Conservation (phyloP, 1,139 yeast species). For the Suhomyces bolitotheri region DNA sequence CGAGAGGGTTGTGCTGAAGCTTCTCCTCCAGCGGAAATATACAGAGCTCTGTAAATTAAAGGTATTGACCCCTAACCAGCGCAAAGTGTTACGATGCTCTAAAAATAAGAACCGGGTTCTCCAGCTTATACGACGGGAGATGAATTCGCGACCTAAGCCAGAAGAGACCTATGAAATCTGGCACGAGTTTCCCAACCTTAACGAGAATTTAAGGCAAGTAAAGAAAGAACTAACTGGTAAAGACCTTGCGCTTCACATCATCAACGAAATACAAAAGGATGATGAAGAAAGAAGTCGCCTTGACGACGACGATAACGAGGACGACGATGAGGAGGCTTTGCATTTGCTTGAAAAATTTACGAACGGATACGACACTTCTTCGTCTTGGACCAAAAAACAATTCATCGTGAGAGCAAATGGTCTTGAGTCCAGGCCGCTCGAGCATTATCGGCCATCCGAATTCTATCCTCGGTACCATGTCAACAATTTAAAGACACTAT, state of each 20-base stretch:
- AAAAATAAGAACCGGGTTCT: conserved; percentile 11
- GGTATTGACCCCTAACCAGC: conserved; percentile 4
- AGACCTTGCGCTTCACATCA: conserved; percentile 7
- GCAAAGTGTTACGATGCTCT: conserved; percentile 5
- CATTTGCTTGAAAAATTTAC: conserved; percentile 19
- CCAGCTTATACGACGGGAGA: conserved; percentile 15
- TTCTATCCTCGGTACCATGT: conserved; percentile 28
- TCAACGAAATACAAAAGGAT: conserved; percentile 5
- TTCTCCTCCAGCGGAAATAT: conserved; percentile 21
- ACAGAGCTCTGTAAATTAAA: conserved; percentile 14
- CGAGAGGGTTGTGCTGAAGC: conserved; percentile 19
- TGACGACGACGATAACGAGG: conserved; percentile 17
- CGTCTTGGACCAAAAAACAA: conserved; percentile 24
- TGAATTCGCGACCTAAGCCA: conserved; percentile 22
- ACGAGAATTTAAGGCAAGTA: conserved; percentile 12
- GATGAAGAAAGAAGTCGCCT: conserved; percentile 14
- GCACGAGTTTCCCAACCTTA: conserved; percentile 27
- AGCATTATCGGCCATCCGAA: conserved; percentile 9
- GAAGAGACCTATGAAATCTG: conserved; percentile 43
- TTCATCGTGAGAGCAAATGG: conserved; percentile 31
- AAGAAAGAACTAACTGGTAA: background rate
- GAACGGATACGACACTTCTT: conserved; percentile 23
- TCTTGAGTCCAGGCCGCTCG: conserved; percentile 32
- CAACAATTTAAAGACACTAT: conserved; percentile 31
- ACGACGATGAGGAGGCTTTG: conserved; percentile 12